phyloP scores from a whole-genome alignment of 805 yeast species.

The Monosporozyma siamensis region DNA sequence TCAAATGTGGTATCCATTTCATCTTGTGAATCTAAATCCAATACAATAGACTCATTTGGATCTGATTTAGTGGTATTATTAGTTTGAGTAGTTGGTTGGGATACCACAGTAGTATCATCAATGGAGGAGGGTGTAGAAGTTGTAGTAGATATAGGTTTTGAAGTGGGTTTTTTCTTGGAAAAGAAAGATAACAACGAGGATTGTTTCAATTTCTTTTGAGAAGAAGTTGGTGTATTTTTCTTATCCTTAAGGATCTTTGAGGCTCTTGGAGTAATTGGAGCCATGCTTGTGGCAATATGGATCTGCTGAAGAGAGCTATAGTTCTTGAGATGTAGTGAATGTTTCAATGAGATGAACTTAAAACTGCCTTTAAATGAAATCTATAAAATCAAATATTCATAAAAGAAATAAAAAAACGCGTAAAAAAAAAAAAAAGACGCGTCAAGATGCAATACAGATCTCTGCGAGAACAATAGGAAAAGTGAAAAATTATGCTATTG shows the following conservation, averaged over 20 bases:
- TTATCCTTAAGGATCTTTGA: slow-evolving; percentile 7
- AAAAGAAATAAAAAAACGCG: not conserved
- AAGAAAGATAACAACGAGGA: slow-evolving; percentile 30
- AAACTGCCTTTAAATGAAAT: not conserved
- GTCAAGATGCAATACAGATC: not conserved
- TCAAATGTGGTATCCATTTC: slow-evolving; percentile 3
- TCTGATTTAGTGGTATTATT: not conserved
- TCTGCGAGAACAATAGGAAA: slow-evolving; percentile 1
- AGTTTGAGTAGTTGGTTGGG: not conserved
- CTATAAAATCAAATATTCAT: not conserved
- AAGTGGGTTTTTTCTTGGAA: slow-evolving; percentile 12
- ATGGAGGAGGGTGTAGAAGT: not conserved
- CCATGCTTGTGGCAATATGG: slow-evolving; percentile 5
- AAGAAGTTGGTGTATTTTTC: slow-evolving; percentile 22
- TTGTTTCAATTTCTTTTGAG: slow-evolving; percentile 31
- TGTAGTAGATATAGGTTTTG: too few species aligned
- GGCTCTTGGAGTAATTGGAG: slow-evolving; percentile 23
- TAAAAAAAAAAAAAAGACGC: not conserved
- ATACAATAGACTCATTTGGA: not conserved
- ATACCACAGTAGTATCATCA: not conserved
- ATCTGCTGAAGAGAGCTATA: not conserved
- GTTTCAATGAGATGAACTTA: too few species aligned
- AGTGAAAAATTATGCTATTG: too few species aligned
- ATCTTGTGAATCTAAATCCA: not conserved
- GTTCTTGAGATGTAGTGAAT: too few species aligned